phyloP scores from a whole-genome alignment of 495 filamentous ascomycete species.

The Darksidea phi region DNA sequence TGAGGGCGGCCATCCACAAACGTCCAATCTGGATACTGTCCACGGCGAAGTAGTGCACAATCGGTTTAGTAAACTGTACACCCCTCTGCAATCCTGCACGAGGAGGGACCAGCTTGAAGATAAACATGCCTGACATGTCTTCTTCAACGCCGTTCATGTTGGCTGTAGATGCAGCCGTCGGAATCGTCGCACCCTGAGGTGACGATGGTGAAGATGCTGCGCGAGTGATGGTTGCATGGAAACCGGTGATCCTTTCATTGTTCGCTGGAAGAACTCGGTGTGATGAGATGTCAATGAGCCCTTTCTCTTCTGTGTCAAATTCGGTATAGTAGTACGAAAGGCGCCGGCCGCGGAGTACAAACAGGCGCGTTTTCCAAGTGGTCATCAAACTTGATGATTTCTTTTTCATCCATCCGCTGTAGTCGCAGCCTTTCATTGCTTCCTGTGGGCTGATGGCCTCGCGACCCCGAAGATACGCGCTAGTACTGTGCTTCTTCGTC shows the following conservation, averaged over 20 bases:
- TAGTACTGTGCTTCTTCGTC: conserved; percentile 89
- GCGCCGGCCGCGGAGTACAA: conserved; percentile 85
- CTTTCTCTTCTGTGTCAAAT: conserved; percentile 84
- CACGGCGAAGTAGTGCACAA: conserved; percentile 96
- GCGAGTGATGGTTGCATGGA: conserved; percentile 90
- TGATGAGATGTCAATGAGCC: conserved; percentile 94
- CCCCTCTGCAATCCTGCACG: conserved; percentile 82
- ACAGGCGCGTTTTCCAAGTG: conserved; percentile 93
- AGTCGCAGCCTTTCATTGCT: conserved; percentile 85
- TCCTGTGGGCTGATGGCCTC: conserved; percentile 78
- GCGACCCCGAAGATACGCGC: conserved; percentile 85
- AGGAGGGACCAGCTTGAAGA: conserved; percentile 96
- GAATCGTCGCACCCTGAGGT: conserved; percentile 62
- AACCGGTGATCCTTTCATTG: conserved; percentile 79
- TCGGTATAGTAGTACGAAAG: conserved; percentile 97
- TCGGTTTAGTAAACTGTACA: conserved; percentile 95
- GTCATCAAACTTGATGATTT: conserved; percentile 91
- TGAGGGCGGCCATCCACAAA: conserved; percentile 96
- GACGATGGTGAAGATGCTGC: conserved; percentile 73
- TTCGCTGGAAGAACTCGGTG: conserved; percentile 96
- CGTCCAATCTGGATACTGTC: conserved; percentile 84
- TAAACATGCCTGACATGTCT: conserved; percentile 64
- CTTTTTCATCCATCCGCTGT: conserved; percentile 99
- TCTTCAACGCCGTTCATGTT: conserved; percentile 35
- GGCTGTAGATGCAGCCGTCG: conserved; percentile 50